Evolutionary conservation across 257 asterid species (phyloP), one percentile per base, ranked within the genome.

Genomic region (Henckelia pumila): DNA sequence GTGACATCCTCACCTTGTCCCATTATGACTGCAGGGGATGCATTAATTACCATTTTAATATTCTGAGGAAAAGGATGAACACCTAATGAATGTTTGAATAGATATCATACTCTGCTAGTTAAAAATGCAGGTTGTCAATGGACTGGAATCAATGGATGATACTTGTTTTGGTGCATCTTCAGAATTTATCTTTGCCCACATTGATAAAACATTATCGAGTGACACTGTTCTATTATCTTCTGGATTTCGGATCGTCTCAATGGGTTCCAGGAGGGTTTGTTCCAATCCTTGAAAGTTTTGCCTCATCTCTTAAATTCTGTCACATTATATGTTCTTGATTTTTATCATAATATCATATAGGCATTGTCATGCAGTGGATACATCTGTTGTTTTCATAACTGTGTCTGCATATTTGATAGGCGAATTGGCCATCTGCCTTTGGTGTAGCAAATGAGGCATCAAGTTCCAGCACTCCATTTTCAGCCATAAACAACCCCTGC

Each of bases 111-210:
- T 62, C 49, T 40, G 64, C 13, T 28, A 72, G 66, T 73, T n/a
- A n/a, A n/a, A 23, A 35, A 25, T 77, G 80, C 84, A 84, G 86
- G 49, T 81, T 24, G 58, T 24, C 72, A 76, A 56, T 71, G 89
- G 89, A 70, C 59, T 77, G 63, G 80, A 77, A 57, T 13, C 50
- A 40, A 11, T 13, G 50, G 17, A 4, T 3, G 83, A 84, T 32
- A 64, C 47, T 40, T 77, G 64, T 71, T 44, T 68, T 37, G 85
- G 83, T 61, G 70, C 79, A 50, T 81, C 79, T 73, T 79, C 89
- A 5, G 89, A 84, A 66, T 68, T 81, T 10, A 75, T 84, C 61
- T 81, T 84, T 66, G 78, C 85, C 40, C 83, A 84, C 64, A 32
- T 76, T 25, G 78, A 76, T 28, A 61, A 53, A 69, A 57, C 58